phyloP scores from a whole-genome alignment of 345 rosid species.

The Heritiera fomes region DNA sequence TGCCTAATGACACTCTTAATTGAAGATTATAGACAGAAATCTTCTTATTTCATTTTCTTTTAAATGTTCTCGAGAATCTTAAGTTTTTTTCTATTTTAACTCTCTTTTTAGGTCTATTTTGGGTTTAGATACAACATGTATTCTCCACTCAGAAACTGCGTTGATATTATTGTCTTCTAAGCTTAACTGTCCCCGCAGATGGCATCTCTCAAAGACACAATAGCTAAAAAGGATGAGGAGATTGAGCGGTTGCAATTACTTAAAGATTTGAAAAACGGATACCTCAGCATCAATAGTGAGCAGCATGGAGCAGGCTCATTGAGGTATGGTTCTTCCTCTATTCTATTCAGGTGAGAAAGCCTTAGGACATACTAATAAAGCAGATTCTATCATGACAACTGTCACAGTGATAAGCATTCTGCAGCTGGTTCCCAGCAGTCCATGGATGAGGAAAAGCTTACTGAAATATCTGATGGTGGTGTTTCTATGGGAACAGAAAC shows the following conservation, averaged over 20 bases:
- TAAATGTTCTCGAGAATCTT: too few relatives aligned
- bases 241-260: constrained; percentile 67
- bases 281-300: constrained; percentile 30
- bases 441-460: constrained; percentile 39
- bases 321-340: constrained; percentile 28
- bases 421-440: constrained; percentile 37
- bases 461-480: constrained; percentile 46
- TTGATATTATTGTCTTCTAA: constrained; percentile 3
- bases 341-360: constrained; percentile 29
- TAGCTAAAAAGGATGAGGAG: constrained; percentile 78
- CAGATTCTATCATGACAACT: constrained; percentile 30
- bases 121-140: too few relatives aligned
- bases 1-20: too few relatives aligned
- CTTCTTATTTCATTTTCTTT: too few relatives aligned
- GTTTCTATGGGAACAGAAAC: constrained; percentile 46
- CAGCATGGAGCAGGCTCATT: constrained; percentile 24
- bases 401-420: constrained; percentile 26
- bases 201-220: constrained; percentile 75
- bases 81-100: too few relatives aligned
- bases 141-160: not conserved
- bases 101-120: not conserved
- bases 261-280: constrained; percentile 52
- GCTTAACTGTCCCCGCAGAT: constrained; percentile 64
- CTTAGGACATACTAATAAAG: constrained; percentile 35
- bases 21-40: too few relatives aligned